Percentiles rank a stretch among this genome's conserved stretches.
phyloP scores from a whole-genome alignment of 306 rosid genomes.

The Fragaria vesca region DNA sequence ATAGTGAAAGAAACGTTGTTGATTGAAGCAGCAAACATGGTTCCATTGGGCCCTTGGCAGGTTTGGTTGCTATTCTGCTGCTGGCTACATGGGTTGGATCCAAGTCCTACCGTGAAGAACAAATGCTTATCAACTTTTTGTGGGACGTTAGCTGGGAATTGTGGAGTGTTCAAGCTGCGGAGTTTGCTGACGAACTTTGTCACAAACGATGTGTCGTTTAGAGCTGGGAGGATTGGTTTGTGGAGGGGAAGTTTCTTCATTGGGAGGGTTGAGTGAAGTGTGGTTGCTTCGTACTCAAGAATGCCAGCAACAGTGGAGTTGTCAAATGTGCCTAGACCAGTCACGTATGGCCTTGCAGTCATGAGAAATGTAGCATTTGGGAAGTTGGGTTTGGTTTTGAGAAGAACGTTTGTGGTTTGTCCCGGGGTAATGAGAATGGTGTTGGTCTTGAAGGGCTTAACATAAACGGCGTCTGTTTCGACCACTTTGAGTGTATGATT shows the following conservation, averaged over 20 bases:
- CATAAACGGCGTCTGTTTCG: slow-evolving; percentile 58
- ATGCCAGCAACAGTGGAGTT: slow-evolving; percentile 66
- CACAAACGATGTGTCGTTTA: slow-evolving; percentile 61
- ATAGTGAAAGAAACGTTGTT: slow-evolving; percentile 56
- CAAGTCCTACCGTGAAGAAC: slow-evolving; percentile 67
- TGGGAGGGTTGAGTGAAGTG: slow-evolving; percentile 21
- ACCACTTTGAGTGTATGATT: slow-evolving; percentile 59
- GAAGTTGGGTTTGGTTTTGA: slow-evolving; percentile 44
- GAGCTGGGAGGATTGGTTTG: slow-evolving; percentile 49
- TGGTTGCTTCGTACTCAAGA: slow-evolving; percentile 39
- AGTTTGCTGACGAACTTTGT: slow-evolving; percentile 43
- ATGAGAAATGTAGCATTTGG: slow-evolving; percentile 62
- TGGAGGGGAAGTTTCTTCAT: slow-evolving; percentile 39
- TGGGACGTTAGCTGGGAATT: slow-evolving; percentile 62
- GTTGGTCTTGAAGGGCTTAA: slow-evolving; percentile 51
- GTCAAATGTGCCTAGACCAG: slow-evolving; percentile 46
- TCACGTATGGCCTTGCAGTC: slow-evolving; percentile 38
- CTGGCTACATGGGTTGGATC: slow-evolving; percentile 47
- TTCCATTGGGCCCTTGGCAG: slow-evolving; percentile 65
- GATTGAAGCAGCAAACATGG: slow-evolving; percentile 66
- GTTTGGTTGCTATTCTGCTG: slow-evolving; percentile 29
- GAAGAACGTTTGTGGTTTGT: slow-evolving; percentile 65
- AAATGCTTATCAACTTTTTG: slow-evolving; percentile 47
- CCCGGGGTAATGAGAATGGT: slow-evolving; percentile 59
- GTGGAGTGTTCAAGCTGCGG: slow-evolving; percentile 43